Evolutionary conservation across 768 basidiomycete genomes (phyloP).

Genomic region (Botryobasidium botryosum): DNA sequence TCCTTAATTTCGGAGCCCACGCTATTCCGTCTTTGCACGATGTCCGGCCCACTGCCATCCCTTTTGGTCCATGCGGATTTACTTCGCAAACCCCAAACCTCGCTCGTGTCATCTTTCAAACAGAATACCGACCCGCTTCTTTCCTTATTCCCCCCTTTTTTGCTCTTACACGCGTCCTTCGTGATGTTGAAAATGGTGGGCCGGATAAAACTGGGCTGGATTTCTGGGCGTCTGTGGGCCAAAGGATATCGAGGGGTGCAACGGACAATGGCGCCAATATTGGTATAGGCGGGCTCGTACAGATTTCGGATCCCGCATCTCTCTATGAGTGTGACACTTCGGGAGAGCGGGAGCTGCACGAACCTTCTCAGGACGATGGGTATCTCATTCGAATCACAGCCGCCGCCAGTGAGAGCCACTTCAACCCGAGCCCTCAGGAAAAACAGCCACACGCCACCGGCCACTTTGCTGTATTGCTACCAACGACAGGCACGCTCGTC

Average conservation of each 20-base stretch:
- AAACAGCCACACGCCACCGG: neutral
- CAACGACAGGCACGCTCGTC: neutral
- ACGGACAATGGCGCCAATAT: neutral
- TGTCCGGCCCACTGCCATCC: neutral
- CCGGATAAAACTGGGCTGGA: neutral
- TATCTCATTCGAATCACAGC: slow-evolving; percentile 16
- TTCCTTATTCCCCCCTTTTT: slow-evolving; percentile 50
- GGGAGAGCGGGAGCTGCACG: slow-evolving; percentile 6
- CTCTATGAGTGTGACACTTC: neutral
- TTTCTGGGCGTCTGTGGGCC: neutral
- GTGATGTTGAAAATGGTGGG: slow-evolving; percentile 12
- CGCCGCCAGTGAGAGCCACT: slow-evolving; percentile 22
- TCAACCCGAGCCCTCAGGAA: neutral
- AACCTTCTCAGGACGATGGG: slow-evolving; percentile 17
- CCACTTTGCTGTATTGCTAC: neutral
- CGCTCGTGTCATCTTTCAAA: neutral
- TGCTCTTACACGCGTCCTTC: slow-evolving; percentile 21
- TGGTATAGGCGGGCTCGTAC: too few species aligned
- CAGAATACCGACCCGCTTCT: slow-evolving; percentile 23
- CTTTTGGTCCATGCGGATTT: neutral
- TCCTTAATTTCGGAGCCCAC: neutral
- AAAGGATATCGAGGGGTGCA: neutral
- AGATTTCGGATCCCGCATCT: neutral
- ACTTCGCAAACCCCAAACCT: neutral
- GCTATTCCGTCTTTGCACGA: neutral